These are phyloP conservation scores for Diaporthe vexans DNA, from an alignment of 2,329 filamentous ascomycete species.

Conservation along the genomic window DNA sequence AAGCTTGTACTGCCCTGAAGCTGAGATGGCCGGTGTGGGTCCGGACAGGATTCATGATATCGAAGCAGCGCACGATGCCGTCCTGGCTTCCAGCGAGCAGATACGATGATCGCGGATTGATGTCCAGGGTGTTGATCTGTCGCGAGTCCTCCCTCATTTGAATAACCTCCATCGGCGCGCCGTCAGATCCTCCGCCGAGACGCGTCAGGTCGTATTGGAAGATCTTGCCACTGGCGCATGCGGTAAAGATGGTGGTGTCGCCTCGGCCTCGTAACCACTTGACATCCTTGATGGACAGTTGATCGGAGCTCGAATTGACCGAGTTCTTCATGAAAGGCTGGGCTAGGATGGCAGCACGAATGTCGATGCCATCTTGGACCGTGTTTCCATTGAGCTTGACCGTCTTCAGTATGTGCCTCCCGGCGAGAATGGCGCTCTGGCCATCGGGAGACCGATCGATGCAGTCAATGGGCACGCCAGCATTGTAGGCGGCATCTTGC, in stretches of 20 bases:
- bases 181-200: conserved; percentile 57
- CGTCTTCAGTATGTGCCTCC: conserved; percentile 73
- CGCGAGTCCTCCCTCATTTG: conserved; percentile 73
- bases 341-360: conserved; percentile 68
- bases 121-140: conserved; percentile 74
- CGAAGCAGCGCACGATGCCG: conserved; percentile 73
- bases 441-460: conserved; percentile 72
- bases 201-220: conserved; percentile 73
- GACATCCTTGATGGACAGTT: conserved; percentile 74
- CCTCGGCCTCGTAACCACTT: conserved; percentile 66
- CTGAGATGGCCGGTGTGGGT: conserved; percentile 64
- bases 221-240: conserved; percentile 74
- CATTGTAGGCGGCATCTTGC: conserved; percentile 67
- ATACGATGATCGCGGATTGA: conserved; percentile 70
- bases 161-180: conserved; percentile 66
- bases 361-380: conserved; percentile 69
- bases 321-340: conserved; percentile 61
- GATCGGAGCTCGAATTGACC: conserved; percentile 61
- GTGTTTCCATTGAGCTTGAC: conserved; percentile 67
- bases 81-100: conserved; percentile 75
- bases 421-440: conserved; percentile 68
- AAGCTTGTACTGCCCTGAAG: conserved; percentile 62
- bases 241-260: conserved; percentile 71
- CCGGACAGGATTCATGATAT: conserved; percentile 64
- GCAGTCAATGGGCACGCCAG: conserved; percentile 67